These are phyloP conservation scores for Tuber aestivum DNA, from an alignment of 495 filamentous ascomycete genomes.

Conservation along the genomic window DNA sequence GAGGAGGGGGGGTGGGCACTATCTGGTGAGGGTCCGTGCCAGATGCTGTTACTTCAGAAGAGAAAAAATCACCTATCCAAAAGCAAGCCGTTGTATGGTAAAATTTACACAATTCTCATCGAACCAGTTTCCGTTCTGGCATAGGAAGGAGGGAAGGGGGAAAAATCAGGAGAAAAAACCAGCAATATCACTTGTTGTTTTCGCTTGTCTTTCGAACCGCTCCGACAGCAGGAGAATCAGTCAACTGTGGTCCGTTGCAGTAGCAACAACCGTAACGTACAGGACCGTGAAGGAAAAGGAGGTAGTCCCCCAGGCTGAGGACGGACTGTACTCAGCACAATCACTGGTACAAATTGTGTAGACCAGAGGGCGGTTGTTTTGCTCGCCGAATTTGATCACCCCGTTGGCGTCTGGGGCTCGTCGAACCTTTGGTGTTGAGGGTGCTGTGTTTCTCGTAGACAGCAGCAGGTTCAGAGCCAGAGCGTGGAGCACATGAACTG, in stretches of 20 bases:
- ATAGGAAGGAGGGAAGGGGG: not conserved
- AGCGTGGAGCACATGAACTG: not conserved
- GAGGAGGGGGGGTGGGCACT: not conserved
- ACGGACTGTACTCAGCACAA: not conserved
- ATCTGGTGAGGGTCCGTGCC: not conserved
- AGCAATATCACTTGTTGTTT: not conserved
- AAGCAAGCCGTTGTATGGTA: not conserved
- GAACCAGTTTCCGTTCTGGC: not conserved
- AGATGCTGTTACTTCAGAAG: conserved; percentile 1
- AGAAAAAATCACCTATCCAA: not conserved
- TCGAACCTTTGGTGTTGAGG: not conserved
- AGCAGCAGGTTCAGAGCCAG: not conserved
- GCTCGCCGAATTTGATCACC: not conserved
- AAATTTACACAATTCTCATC: not conserved
- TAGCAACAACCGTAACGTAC: not conserved
- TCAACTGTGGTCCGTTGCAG: conserved; percentile 2
- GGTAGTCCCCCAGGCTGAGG: not conserved
- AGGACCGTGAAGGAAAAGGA: not conserved
- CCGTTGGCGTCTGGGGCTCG: not conserved
- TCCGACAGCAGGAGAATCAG: not conserved
- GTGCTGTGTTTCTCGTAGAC: not conserved
- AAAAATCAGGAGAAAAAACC: not conserved
- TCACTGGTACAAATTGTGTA: not conserved
- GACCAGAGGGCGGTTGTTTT: not conserved
- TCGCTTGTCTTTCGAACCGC: not conserved